Evolutionary conservation across 169 alveolate species (phyloP), one percentile per base, ranked within the genome.

Genomic region (Cryptosporidium xiaoi): DNA sequence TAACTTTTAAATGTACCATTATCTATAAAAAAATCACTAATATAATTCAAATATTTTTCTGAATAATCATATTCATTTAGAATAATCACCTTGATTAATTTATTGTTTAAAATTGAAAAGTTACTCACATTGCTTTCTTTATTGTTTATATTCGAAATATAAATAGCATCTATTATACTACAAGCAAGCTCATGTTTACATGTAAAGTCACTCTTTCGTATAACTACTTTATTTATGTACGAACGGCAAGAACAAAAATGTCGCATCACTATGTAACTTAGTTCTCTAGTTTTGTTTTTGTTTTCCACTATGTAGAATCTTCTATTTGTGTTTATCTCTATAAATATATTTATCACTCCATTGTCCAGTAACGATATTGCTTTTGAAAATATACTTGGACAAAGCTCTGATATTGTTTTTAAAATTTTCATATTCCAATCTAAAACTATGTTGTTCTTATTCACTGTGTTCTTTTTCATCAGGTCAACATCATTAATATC

Each of bases 131-230:
- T 7, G 7, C 2, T 16, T 20, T 36, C 5, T 55, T 10, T 6
- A 50, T 20, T 33, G 56, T 55, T 71, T 27, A 53, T 48, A 16
- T 60, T 34, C 29, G 83, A 15, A 36, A 77, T 48, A 40, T 77
- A 77, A 51, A 77, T 56, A 15, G 87, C 58, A 31, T 62, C 71
- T 20, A 77, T 2, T 34, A 77, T 29, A 24, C 34, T 36, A 77
- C 51, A 77, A 40, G 87, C 87, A 8, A 77, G 71, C 51, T 77
- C 87, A 46, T 77, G 87, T 36, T 77, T 77, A 60, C 87, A 77
- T 15, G 87, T 77, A 60, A 77, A 56, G 36, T 77, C 87, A 20
- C 51, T 56, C 64, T 77, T 77, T 27, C 58, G 71, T 18, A 60
- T 40, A 12, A 77, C 64, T 12, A 77, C 87, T 31, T 77, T 77